Evolutionary conservation across 2,329 filamentous ascomycete species (phyloP).

Genomic region (Scortechinia acanthostroma): DNA sequence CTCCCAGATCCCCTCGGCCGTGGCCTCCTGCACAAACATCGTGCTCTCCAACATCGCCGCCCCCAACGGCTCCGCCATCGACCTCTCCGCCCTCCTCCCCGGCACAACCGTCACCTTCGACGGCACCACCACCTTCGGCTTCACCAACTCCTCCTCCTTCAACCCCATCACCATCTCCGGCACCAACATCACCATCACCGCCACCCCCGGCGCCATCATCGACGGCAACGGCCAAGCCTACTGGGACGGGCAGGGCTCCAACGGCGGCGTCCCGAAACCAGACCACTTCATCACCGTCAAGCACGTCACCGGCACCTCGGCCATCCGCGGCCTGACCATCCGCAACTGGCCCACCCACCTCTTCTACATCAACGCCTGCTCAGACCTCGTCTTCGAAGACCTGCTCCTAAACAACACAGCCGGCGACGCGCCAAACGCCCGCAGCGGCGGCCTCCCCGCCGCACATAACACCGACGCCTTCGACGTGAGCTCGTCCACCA

Average conservation of each 20-base stretch:
- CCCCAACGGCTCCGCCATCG: not conserved
- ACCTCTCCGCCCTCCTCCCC: not conserved
- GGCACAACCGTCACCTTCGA: not conserved
- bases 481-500: conserved; percentile 17
- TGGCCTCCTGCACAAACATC: not conserved
- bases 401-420: conserved; percentile 27
- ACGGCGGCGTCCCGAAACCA: conserved; percentile 29
- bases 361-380: conserved; percentile 22
- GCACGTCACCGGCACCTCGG: conserved; percentile 25
- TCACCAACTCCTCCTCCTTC: not conserved
- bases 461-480: conserved; percentile 26
- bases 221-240: conserved; percentile 28
- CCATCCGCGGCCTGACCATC: conserved; percentile 25
- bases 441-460: conserved; percentile 19
- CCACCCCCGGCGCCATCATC: conserved; percentile 19
- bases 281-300: conserved; percentile 28
- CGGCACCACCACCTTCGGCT: not conserved
- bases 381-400: conserved; percentile 21
- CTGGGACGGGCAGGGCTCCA: conserved; percentile 35
- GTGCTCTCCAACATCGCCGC: not conserved
- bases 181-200: conserved; percentile 27
- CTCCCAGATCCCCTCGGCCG: not conserved
- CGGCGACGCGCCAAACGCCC: conserved; percentile 21
- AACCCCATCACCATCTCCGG: conserved; percentile 25
- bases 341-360: conserved; percentile 28